Percentiles rank a stretch among this genome's conserved stretches.
Conservation (phyloP, 2,329 filamentous ascomycete species). For the Botryosphaeria agaves region DNA sequence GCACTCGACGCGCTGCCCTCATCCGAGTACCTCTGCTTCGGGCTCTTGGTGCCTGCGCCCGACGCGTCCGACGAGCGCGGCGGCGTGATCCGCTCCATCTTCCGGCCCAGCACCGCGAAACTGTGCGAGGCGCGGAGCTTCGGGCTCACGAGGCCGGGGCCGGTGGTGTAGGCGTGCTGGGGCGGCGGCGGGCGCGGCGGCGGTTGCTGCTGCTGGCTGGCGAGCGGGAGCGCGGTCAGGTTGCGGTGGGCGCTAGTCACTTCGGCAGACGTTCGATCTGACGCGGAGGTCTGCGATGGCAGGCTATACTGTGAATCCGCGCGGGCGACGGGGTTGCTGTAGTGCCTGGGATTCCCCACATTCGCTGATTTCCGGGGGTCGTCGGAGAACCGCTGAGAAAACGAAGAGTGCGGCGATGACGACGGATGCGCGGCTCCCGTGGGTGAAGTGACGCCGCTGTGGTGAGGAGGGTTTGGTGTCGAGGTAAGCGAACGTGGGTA, state of each 20-base stretch:
- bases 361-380: too few species aligned
- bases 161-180: constrained; percentile 21
- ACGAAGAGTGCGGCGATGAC: too few species aligned
- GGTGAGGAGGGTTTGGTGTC: background rate
- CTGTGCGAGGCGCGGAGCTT: constrained; percentile 48
- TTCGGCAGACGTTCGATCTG: too few species aligned
- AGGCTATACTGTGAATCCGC: too few species aligned
- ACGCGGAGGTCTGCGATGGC: too few species aligned
- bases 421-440: too few species aligned
- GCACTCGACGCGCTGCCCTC: constrained; percentile 49
- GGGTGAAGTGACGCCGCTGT: constrained; percentile 1
- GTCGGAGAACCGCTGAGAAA: too few species aligned
- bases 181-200: background rate
- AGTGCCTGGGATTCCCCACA: too few species aligned
- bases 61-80: constrained; percentile 24
- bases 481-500: constrained; percentile 9
- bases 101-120: constrained; percentile 37
- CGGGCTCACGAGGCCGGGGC: constrained; percentile 36
- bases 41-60: constrained; percentile 30
- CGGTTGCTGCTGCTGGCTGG: constrained; percentile 1
- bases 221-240: too few species aligned
- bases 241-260: too few species aligned
- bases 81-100: constrained; percentile 31
- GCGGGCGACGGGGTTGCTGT: too few species aligned
- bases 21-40: constrained; percentile 60